These are phyloP conservation scores for Fusarium tuaranense DNA, from an alignment of 2,329 filamentous ascomycete genomes.

Conservation along the genomic window DNA sequence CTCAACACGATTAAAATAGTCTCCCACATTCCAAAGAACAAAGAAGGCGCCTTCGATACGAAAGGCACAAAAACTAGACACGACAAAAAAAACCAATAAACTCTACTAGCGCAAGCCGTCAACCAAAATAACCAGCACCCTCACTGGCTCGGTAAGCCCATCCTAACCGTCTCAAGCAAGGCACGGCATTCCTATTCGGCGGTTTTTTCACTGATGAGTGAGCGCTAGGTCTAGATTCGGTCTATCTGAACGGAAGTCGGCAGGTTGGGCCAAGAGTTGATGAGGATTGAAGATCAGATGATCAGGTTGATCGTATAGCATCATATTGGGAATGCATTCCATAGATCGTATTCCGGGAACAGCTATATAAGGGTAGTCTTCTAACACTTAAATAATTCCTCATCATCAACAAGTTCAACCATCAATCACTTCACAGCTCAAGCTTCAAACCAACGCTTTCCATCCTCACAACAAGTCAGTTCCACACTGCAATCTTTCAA, in stretches of 20 bases:
- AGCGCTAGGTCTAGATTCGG: not conserved
- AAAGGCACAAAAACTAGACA: not conserved
- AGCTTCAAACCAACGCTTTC: not conserved
- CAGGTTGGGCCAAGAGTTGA: not conserved
- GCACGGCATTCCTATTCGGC: not conserved
- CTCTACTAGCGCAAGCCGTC: not conserved
- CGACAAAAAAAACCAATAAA: not conserved
- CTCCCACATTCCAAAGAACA: not conserved
- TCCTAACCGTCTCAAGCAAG: not conserved
- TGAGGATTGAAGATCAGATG: not conserved
- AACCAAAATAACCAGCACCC: not conserved
- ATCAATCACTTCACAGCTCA: not conserved
- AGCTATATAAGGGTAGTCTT: not conserved
- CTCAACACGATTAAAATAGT: not conserved
- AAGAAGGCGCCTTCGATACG: not conserved
- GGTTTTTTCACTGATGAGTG: not conserved
- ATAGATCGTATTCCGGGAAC: not conserved
- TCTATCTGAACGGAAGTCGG: not conserved
- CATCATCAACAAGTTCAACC: not conserved
- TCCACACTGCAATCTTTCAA: not conserved
- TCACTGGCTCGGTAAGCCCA: not conserved
- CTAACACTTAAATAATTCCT: not conserved
- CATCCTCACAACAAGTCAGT: not conserved
- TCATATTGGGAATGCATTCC: not conserved
- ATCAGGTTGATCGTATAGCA: not conserved